These are phyloP conservation scores for Neofusicoccum laricinum DNA, from an alignment of 2,329 filamentous ascomycete genomes.

Conservation along the genomic window DNA sequence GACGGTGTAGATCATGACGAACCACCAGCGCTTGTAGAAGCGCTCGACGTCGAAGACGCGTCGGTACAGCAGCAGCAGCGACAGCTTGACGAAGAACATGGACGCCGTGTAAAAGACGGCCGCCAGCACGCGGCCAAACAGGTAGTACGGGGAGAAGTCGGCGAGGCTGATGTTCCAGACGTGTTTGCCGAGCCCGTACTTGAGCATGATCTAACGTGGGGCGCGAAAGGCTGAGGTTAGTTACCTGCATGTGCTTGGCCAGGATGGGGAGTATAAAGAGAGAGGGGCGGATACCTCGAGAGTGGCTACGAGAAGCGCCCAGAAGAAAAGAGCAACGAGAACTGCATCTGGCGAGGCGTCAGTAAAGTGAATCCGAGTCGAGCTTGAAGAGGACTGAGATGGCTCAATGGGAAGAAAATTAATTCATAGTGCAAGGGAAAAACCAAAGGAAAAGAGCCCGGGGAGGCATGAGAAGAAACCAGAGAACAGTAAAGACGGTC, in stretches of 20 bases:
- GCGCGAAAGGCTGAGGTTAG: neutral
- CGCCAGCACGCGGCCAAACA: neutral
- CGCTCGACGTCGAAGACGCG: constrained; percentile 13
- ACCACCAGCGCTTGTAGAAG: constrained; percentile 7
- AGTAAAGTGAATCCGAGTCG: neutral
- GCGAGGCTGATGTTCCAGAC: constrained; percentile 7
- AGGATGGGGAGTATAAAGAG: too few species aligned
- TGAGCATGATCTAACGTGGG: neutral
- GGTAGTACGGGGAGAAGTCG: neutral
- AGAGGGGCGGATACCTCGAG: neutral
- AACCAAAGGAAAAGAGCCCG: neutral
- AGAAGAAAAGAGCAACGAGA: neutral
- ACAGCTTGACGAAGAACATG: constrained; percentile 18
- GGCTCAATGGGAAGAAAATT: too few species aligned
- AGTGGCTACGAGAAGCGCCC: neutral
- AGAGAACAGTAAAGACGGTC: neutral
- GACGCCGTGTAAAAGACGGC: constrained; percentile 14
- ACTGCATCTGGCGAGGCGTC: neutral
- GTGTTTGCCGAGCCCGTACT: neutral
- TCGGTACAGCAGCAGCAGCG: constrained; percentile 16
- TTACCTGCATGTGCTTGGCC: too few species aligned
- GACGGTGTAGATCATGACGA: neutral
- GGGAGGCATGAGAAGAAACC: neutral
- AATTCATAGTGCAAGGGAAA: too few species aligned
- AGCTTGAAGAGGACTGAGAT: neutral